Percentiles rank a stretch among this genome's conserved stretches.
phyloP scores from a whole-genome alignment of 768 basidiomycete species.

The Boletus rubroflammeus region DNA sequence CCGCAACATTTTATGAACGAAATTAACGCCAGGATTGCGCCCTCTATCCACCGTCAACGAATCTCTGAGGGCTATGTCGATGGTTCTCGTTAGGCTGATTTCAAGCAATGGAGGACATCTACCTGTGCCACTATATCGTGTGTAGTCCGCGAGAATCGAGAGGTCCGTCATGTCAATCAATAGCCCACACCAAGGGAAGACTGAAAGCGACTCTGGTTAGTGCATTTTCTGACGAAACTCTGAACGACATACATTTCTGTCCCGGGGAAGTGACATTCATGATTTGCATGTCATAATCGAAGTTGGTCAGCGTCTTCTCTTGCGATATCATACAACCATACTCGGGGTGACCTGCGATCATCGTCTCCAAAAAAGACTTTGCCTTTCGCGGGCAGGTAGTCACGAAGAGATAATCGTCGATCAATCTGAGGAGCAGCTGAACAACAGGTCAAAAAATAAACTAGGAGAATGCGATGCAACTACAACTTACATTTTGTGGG shows the following conservation, averaged over 20 bases:
- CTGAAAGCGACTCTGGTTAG: constrained; percentile 35
- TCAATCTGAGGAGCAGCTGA: constrained; percentile 75
- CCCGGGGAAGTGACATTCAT: constrained; percentile 50
- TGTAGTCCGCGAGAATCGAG: constrained; percentile 77
- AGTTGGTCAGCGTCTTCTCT: constrained; percentile 89
- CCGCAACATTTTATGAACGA: constrained; percentile 74
- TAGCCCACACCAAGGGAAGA: constrained; percentile 93
- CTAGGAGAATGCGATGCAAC: not conserved
- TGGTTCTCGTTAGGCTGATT: not conserved
- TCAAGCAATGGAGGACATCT: constrained; percentile 18
- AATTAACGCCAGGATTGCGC: constrained; percentile 59
- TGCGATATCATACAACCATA: constrained; percentile 90
- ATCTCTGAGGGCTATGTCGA: constrained; percentile 52
- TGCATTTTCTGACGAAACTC: not conserved
- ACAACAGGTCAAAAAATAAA: not conserved
- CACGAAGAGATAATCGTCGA: constrained; percentile 95
- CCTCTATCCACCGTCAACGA: constrained; percentile 70
- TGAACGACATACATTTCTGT: constrained; percentile 37
- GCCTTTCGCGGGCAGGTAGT: constrained; percentile 66
- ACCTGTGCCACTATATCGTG: constrained; percentile 63
- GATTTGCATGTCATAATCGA: constrained; percentile 57
- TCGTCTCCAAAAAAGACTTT: constrained; percentile 62
- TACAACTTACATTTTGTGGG: constrained; percentile 54
- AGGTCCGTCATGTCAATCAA: constrained; percentile 72
- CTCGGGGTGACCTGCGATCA: constrained; percentile 85